Evolutionary conservation across 345 rosid species (phyloP), one percentile per base, ranked within the genome.

Genomic region (Kernera saxatilis): DNA sequence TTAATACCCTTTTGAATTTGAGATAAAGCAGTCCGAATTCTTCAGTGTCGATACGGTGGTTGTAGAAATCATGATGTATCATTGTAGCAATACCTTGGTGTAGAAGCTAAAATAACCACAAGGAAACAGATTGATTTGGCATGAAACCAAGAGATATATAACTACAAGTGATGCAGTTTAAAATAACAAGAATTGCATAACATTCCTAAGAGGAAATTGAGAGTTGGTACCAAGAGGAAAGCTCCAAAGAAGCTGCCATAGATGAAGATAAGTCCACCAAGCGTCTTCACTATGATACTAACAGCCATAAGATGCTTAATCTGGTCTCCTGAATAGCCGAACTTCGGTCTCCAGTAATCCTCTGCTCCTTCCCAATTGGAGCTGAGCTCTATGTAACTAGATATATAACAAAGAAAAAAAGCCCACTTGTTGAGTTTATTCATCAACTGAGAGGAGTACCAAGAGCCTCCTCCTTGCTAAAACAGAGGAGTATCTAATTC

Each of bases 181-280:
- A 41, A 32, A 30, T 29, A 12, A 13, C 18, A 41, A 7, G 5
- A 41, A 15, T 2, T 23, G 4, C 49, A 61, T 45, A 17, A 10
- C 8, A 54, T 17, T 29, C 18, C 1, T 26, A 67, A 40, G 55
- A 55, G 45, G 0, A 23, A 57, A 37, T 0, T 4, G 18, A 52
- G 63, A 43, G 7, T 36, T 26, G 19, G 7, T 75, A 75, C 79
- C 79, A 75, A 69, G 36, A 75, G 66, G 45, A 69, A 69, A 17
- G 79, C 79, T 26, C 79, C 79, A 54, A 62, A 75, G 65, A 69
- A 75, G 66, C 75, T 75, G 44, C 79, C 79, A 55, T 75, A 61
- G 36, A 75, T 55, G 65, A 75, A 75, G 37, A 69, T 69, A 12
- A 75, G 44, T 35, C 79, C 79, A 19, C 79, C 79, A 69, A 75